Base-by-base conservation (phyloP, 2,329 filamentous ascomycete genomes). In the Rhynchosporium secalis region DNA sequence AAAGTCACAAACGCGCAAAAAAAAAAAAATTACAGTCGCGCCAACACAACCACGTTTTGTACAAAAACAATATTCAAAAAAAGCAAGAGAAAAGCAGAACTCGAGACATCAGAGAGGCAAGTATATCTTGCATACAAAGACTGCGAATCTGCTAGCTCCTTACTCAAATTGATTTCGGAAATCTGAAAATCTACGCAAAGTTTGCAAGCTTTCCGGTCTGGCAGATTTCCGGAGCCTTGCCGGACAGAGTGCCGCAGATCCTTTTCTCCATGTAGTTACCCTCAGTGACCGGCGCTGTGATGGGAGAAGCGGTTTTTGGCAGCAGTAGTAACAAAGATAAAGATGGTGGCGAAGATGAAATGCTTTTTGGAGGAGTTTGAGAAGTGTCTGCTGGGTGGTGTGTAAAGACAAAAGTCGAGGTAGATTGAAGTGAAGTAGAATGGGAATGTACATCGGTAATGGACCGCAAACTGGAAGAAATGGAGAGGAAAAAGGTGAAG, bases 211-310 rank as follows among this genome's bases (percentile, higher is more conserved):
- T 59, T 36, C 36, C 60, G n/a, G 4, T 29, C 40, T 62, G 60
- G 48, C 60, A 62, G 20, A 62, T 15, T 3, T 40, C 15, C 40
- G 58, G 31, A n/a, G 56, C 47, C n/a, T 47, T 62, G 4, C 55
- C 60, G 4, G 28, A 48, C 0, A 62, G 41, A 31, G 55, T 54
- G 26, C 60, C 55, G 47, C 60, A 62, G 40, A 55, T 62, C 10
- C 56, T 41, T 47, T 62, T 62, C 38, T 58, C 56, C 28, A 62
- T 62, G n/a, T 20, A 8, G 20, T 46, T 20, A 20, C 43, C n/a
- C 43, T 46, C 43, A 8, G 43, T n/a, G 43, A n/a, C n/a, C 43
- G n/a, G 43, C 43, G 43, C 20, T 1, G 43, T 8, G 43, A 46
- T 46, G 8, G 43, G 33, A 36, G 33, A 36, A 36, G 33, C 33